These are phyloP conservation scores for Ilex asprella DNA, from an alignment of 257 asterid genomes.

Conservation along the genomic window DNA sequence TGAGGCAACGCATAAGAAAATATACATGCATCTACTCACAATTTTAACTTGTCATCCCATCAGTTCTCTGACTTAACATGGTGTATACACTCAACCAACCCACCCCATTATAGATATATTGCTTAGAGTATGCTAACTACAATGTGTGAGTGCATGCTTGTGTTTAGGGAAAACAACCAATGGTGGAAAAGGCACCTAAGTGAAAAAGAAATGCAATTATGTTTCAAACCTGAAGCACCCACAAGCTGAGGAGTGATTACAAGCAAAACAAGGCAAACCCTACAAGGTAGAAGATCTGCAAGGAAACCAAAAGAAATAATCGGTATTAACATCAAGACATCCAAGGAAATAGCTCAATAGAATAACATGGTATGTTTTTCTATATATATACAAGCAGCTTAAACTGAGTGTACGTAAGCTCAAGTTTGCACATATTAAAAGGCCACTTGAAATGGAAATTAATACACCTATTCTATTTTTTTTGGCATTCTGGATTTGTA, in stretches of 20 bases:
- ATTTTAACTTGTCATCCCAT: neutral
- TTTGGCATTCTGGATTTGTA: no score
- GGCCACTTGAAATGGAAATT: no score
- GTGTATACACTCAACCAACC: no score
- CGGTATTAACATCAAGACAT: neutral
- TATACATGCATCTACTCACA: neutral
- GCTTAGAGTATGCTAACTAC: no score
- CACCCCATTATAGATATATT: no score
- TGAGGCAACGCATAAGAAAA: neutral
- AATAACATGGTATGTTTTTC: no score
- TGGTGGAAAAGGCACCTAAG: neutral
- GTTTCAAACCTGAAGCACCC: constrained; percentile 87
- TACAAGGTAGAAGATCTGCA: constrained; percentile 84
- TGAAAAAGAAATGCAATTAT: constrained; percentile 6
- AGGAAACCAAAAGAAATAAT: constrained; percentile 2
- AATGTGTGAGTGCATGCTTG: neutral
- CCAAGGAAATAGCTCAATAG: neutral
- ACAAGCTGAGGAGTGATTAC: constrained; percentile 75
- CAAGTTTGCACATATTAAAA: no score
- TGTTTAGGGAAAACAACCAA: neutral
- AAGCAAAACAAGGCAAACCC: constrained; percentile 86
- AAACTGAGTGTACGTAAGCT: no score
- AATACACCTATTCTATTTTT: no score
- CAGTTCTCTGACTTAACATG: no score
- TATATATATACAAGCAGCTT: no score